A percentile compares a stretch with the other conserved stretches of the same genome.
phyloP scores from a whole-genome alignment of 73 alveolate species.

The Tetrahymena thermophila region DNA sequence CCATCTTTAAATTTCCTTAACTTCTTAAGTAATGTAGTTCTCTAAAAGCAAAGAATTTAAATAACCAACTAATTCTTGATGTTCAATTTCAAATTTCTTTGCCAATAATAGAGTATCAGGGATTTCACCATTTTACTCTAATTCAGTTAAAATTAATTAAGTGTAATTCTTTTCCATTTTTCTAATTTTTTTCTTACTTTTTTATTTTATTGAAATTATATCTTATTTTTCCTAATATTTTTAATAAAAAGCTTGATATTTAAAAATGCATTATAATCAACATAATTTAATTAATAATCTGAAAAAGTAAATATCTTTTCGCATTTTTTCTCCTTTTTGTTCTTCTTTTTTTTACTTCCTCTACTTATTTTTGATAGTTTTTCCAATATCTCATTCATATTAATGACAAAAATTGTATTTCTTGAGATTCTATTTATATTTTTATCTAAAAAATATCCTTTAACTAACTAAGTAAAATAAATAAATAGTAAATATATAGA shows the following conservation, averaged over 20 bases:
- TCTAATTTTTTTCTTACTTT: background rate
- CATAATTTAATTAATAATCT: background rate
- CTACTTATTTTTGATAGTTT: background rate
- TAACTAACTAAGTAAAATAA: too few species aligned
- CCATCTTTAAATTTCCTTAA: background rate
- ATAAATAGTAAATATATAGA: too few species aligned
- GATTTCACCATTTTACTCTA: background rate
- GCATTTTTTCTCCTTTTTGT: background rate
- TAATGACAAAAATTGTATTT: too few species aligned
- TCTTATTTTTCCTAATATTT: background rate
- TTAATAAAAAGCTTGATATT: background rate
- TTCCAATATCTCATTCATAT: background rate
- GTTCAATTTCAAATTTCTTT: background rate
- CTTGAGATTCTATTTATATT: background rate
- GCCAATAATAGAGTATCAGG: constrained; percentile 8
- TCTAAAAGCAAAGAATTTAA: constrained; percentile 2
- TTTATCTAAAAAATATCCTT: background rate
- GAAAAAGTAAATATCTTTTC: background rate
- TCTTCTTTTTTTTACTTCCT: background rate
- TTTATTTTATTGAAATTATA: background rate
- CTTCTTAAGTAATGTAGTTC: constrained; percentile 13
- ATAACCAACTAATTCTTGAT: constrained; percentile 18
- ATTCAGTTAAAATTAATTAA: background rate
- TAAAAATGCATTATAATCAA: background rate
- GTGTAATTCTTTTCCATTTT: background rate